Evolutionary conservation across 139 green algal species (phyloP).

Genomic region (Dunaliella sp.): DNA sequence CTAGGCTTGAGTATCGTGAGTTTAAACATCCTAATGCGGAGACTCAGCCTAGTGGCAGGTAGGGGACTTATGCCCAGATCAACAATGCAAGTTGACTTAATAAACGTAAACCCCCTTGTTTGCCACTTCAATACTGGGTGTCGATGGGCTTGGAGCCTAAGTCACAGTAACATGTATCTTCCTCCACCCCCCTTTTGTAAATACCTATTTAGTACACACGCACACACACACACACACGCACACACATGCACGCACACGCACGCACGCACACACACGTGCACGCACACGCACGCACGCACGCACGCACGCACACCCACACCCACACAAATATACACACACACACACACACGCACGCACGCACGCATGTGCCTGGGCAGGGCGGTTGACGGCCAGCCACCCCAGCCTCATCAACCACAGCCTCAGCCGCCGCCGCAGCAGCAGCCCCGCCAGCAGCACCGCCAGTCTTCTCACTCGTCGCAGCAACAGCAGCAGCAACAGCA

Average conservation of each 20-base stretch:
- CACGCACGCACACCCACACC: neutral
- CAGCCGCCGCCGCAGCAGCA: conserved; percentile 12
- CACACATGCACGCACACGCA: neutral
- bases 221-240: neutral
- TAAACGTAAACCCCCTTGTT: neutral
- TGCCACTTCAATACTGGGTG: neutral
- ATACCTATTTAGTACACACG: neutral
- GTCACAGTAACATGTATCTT: neutral
- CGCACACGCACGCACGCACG: neutral
- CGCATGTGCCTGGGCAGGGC: neutral
- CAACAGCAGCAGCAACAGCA: conserved; percentile 11
- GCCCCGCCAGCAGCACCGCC: neutral
- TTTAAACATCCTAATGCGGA: no score
- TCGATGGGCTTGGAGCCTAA: neutral
- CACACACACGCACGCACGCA: neutral
- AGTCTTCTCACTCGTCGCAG: conserved; percentile 7
- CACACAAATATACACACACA: neutral
- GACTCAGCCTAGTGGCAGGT: no score
- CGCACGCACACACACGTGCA: neutral
- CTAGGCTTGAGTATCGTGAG: no score
- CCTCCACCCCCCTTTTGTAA: neutral
- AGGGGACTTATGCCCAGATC: no score
- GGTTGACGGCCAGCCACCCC: neutral
- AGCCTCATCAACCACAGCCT: neutral
- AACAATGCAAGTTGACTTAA: no score